Evolutionary conservation across 2,329 filamentous ascomycete species (phyloP), one percentile per base, ranked within the genome.

Genomic region (Aureobasidium sp.): DNA sequence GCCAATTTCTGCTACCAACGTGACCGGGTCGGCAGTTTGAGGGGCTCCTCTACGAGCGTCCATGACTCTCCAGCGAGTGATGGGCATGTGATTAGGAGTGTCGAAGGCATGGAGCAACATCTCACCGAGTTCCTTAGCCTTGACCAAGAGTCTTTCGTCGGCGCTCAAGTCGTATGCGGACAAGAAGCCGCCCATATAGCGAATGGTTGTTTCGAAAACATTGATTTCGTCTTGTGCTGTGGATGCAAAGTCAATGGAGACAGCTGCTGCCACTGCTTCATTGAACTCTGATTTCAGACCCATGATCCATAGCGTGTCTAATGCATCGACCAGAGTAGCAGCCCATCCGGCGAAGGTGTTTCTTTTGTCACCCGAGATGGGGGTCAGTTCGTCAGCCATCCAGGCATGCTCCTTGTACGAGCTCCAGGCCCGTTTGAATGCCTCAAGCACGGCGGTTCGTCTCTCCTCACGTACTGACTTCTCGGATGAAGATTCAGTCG

Each of bases 291-390:
- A 12, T 64, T 80, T 80, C 69, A 89, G 67, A 4, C 82, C 87
- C 82, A 90, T 85, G 66, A 90, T 87, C 86, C 87, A 89, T 13
- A 90, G 76, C 13, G 84, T 85, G 69, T 90, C 87, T 53, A 92
- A 76, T 1, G 84, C 79, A 76, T 96, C 91, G 10, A 96, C 88
- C 64, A 96, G 72, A 0, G 91, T 94, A 17, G 91, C 91, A 17
- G 88, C 89, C 91, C 91, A 96, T 53, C 89, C 90, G 70, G 90
- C 93, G 72, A 97, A 97, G 0, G 90, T 89, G 70, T 97, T 89
- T 23, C 84, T 84, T 65, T 80, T 85, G 23, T 76, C 78, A 57
- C 85, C 86, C 23, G 84, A 83, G 17, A 62, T 62, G n/a, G 60
- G 60, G n/a, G 75, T 72, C 37, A 81, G 67, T 67, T 81, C 79